Evolutionary conservation across 1,284 basidiomycete species (phyloP).

Genomic region (Trametes sp.): DNA sequence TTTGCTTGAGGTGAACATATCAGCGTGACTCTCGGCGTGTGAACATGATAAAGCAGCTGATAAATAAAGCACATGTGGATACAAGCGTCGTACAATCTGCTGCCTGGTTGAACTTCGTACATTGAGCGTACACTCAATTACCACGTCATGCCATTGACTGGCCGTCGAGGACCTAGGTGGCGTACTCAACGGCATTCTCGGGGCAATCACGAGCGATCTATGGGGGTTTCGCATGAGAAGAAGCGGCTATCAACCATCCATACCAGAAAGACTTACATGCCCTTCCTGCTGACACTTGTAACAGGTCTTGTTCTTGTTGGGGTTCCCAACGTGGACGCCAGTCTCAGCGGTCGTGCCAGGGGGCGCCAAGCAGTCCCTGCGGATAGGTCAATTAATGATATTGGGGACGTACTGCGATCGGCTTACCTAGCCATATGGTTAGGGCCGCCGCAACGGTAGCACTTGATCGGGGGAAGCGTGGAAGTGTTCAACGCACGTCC

Average conservation of each 20-base stretch:
- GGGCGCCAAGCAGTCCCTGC: slow-evolving; percentile 80
- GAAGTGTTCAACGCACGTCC: slow-evolving; percentile 78
- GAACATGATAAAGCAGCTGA: slow-evolving; percentile 32
- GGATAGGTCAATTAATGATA: slow-evolving; percentile 5
- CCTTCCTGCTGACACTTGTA: slow-evolving; percentile 88
- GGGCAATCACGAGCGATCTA: slow-evolving; percentile 85
- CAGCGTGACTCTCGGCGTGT: slow-evolving; percentile 8
- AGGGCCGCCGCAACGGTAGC: slow-evolving; percentile 82
- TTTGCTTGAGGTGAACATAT: not conserved
- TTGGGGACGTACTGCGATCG: not conserved
- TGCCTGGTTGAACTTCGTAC: slow-evolving; percentile 28
- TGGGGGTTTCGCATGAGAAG: not conserved
- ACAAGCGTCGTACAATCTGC: slow-evolving; percentile 28
- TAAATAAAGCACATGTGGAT: slow-evolving; percentile 36
- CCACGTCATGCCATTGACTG: slow-evolving; percentile 17
- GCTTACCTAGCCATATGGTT: slow-evolving; percentile 82
- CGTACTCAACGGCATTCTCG: slow-evolving; percentile 56
- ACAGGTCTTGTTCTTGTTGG: slow-evolving; percentile 78
- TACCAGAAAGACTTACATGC: slow-evolving; percentile 81
- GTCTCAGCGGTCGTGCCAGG: slow-evolving; percentile 61
- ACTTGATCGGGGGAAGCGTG: slow-evolving; percentile 81
- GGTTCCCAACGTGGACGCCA: slow-evolving; percentile 42
- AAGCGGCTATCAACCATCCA: no score
- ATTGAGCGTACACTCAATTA: slow-evolving; percentile 26
- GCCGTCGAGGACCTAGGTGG: slow-evolving; percentile 32